Conservation (phyloP, 768 basidiomycete genomes). For the Leccinum olivaceopallidum region DNA sequence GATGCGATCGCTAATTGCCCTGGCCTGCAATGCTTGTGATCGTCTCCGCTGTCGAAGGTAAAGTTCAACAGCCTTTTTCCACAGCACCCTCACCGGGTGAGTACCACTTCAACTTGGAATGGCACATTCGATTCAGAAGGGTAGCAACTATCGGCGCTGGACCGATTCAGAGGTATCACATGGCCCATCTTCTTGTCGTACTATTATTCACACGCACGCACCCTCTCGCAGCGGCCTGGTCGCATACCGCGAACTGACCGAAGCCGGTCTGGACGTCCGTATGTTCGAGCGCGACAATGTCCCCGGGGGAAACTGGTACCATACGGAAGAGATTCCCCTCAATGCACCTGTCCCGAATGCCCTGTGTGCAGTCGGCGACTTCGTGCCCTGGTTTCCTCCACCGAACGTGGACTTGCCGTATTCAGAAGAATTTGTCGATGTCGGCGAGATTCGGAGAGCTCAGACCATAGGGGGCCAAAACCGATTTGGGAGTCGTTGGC, state of each 20-base stretch:
- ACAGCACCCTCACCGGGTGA: not conserved
- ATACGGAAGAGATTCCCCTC: constrained; percentile 16
- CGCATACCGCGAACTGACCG: constrained; percentile 15
- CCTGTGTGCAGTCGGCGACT: constrained; percentile 7
- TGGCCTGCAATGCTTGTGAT: constrained; percentile 1
- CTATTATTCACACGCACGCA: not conserved
- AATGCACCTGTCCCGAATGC: constrained; percentile 16
- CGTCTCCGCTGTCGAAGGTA: not conserved
- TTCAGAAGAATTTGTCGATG: constrained; percentile 10
- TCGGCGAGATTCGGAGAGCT: constrained; percentile 3
- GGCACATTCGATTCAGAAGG: constrained; percentile 10
- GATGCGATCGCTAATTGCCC: not conserved
- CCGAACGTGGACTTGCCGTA: constrained; percentile 8
- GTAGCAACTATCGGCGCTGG: constrained; percentile 21
- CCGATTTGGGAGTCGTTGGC: constrained; percentile 18
- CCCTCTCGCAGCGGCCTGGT: constrained; percentile 9
- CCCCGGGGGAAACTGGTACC: constrained; percentile 17
- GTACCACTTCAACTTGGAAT: constrained; percentile 14
- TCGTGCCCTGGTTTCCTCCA: constrained; percentile 14
- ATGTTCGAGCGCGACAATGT: constrained; percentile 18
- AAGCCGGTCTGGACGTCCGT: constrained; percentile 18
- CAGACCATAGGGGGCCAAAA: constrained; percentile 13
- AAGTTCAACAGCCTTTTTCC: constrained; percentile 5
- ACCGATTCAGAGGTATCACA: constrained; percentile 8
- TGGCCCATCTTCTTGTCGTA: not conserved